Base-by-base conservation (phyloP, 768 basidiomycete species). In the Cystofilobasidium macerans region DNA sequence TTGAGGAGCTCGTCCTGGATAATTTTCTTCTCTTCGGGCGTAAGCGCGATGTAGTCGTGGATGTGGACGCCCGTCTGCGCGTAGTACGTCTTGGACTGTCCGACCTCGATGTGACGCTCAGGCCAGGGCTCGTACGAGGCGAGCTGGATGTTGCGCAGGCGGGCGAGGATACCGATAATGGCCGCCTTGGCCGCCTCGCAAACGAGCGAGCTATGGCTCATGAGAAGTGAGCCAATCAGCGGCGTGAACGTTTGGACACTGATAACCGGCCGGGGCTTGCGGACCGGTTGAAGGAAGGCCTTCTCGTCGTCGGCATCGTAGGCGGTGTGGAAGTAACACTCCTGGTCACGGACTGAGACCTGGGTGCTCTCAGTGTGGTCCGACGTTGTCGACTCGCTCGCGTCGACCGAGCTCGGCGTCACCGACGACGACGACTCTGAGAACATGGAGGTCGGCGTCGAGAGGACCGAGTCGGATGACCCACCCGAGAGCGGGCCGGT, bases 191-290 rank as follows among this genome's bases (percentile, higher is more conserved):
- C 84, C 3, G 84, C 81, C 33, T 84, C 84, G 57, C 86, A 85
- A 38, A 95, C 85, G 57, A 81, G 77, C 57, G 82, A 79, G 71
- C 88, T 90, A 32, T 85, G 81, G 73, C 86, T 89, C 53, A 97
- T 83, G 18, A 98, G 81, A 33, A 98, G 79, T 0, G 88, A 87
- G 48, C 89, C 92, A 35, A 98, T 81, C 57, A 95, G 86, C 16
- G 89, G 89, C 2, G 91, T 95, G 76, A 98, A 98, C 6, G 86
- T 83, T 71, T 88, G 86, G 3, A 89, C 87, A 43, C 85, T 82
- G 53, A 98, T 69, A 26, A 61, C 61, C 0, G 76, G 76, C 48
- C 71, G 61, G 32, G 65, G 59, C 57, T 45, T 65, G n/a, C 54
- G 54, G n/a, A 58, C 57, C 12, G 57, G 57, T 20, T 42, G 47